These are phyloP conservation scores for Hericium alpestre DNA, from an alignment of 768 basidiomycete species.

Conservation along the genomic window DNA sequence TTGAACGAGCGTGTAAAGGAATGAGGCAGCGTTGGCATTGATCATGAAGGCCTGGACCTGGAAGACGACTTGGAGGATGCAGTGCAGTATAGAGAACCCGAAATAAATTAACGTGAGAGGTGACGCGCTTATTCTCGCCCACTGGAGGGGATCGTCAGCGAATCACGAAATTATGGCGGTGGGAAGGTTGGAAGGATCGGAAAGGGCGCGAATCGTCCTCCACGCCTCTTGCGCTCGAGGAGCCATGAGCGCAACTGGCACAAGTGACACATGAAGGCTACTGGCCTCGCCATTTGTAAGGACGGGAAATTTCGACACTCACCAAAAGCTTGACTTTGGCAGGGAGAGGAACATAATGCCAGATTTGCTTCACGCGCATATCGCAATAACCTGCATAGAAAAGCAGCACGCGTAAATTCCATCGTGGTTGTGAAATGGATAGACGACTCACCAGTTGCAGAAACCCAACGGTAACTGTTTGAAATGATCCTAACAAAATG, in stretches of 20 bases:
- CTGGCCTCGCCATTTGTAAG: neutral
- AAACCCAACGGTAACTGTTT: conserved; percentile 2
- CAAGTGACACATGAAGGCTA: neutral
- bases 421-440: neutral
- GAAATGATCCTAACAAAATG: conserved; percentile 20
- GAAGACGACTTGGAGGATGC: conserved; percentile 54
- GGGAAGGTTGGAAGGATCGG: neutral
- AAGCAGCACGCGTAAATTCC: neutral
- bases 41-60: conserved; percentile 58
- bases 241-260: neutral
- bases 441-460: neutral
- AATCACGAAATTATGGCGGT: neutral
- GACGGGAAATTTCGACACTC: conserved; percentile 15
- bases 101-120: conserved; percentile 57
- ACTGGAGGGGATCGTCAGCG: conserved; percentile 27
- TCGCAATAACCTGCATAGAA: neutral
- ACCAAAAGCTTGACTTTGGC: conserved; percentile 39
- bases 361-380: conserved; percentile 33
- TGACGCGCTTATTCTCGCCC: conserved; percentile 62
- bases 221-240: neutral
- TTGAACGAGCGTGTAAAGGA: conserved; percentile 39
- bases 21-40: conserved; percentile 47
- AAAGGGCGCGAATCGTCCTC: neutral
- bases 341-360: conserved; percentile 26
- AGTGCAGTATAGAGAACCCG: conserved; percentile 55